These are phyloP conservation scores for Senecio squalidus DNA, from an alignment of 140 eudicot species.

Conservation along the genomic window DNA sequence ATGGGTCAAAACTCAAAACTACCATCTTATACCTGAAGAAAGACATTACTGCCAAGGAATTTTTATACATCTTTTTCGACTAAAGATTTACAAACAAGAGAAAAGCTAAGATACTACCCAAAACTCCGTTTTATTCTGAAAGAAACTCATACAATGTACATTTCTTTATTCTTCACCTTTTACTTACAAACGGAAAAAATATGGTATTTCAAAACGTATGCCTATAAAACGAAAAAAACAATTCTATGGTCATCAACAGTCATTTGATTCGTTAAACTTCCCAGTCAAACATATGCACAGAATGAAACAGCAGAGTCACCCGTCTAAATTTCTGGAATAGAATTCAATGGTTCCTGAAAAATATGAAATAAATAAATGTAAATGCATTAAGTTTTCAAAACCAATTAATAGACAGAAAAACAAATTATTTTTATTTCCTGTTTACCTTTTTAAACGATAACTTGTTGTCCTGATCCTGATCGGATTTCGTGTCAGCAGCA, in stretches of 20 bases:
- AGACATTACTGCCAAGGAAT: neutral
- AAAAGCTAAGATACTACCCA: conserved; percentile 25
- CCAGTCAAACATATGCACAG: conserved; percentile 29
- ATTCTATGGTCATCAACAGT: conserved; percentile 18
- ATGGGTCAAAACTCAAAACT: neutral
- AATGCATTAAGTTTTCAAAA: neutral
- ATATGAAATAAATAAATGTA: neutral
- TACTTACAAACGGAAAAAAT: conserved; percentile 16
- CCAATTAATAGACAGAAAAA: neutral
- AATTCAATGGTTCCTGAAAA: conserved; percentile 36
- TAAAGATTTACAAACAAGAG: neutral
- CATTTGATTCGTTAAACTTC: conserved; percentile 10
- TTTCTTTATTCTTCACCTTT: conserved; percentile 15
- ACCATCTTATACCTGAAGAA: neutral
- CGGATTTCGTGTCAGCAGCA: conserved; percentile 34
- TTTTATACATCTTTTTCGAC: neutral
- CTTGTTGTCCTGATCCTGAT: too few species aligned
- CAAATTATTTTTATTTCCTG: neutral
- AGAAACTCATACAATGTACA: conserved; percentile 25
- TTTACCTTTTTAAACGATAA: too few species aligned
- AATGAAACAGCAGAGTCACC: conserved; percentile 15
- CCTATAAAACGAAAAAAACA: conserved; percentile 13
- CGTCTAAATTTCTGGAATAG: conserved; percentile 40
- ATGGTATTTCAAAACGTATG: neutral
- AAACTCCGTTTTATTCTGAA: conserved; percentile 5